These are phyloP conservation scores for Mollisia scopiformis DNA, from an alignment of 2,329 filamentous ascomycete genomes.

Conservation along the genomic window DNA sequence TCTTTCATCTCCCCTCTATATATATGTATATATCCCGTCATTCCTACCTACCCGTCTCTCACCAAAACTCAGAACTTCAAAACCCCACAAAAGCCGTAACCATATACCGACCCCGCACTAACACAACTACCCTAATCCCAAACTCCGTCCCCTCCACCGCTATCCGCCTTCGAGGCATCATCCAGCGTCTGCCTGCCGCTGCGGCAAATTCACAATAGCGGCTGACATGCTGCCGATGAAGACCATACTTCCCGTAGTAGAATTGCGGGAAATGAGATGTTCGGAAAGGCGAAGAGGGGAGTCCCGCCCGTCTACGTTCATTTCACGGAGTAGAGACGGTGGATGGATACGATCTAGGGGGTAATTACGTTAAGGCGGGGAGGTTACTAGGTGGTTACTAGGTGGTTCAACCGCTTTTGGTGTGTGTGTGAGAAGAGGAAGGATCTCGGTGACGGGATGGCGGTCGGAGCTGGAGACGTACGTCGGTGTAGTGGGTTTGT, in stretches of 20 bases:
- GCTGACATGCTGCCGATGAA: slow-evolving; percentile 97
- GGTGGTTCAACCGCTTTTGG: slow-evolving; percentile 85
- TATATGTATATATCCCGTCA: background rate
- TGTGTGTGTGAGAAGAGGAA: too few relatives aligned
- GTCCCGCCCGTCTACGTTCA: slow-evolving; percentile 95
- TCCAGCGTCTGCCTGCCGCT: slow-evolving; percentile 83
- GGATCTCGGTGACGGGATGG: too few relatives aligned
- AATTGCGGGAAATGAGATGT: slow-evolving; percentile 86
- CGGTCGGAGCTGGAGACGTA: too few relatives aligned
- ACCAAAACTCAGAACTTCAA: slow-evolving; percentile 59
- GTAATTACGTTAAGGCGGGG: slow-evolving; percentile 88
- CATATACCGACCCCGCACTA: slow-evolving; percentile 86
- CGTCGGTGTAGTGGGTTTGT: slow-evolving; percentile 89
- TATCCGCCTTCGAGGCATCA: slow-evolving; percentile 90
- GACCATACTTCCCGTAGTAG: slow-evolving; percentile 80
- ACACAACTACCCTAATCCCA: slow-evolving; percentile 95
- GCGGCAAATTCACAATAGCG: slow-evolving; percentile 90
- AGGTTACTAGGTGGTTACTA: slow-evolving; percentile 97
- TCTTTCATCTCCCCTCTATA: slow-evolving; percentile 79
- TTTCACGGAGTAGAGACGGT: slow-evolving; percentile 93
- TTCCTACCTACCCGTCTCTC: background rate
- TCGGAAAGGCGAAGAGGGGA: slow-evolving; percentile 88
- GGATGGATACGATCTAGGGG: slow-evolving; percentile 85
- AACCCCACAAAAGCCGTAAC: slow-evolving; percentile 83
- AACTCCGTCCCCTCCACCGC: slow-evolving; percentile 92